Evolutionary conservation across 2,329 filamentous ascomycete species (phyloP), one percentile per base, ranked within the genome.

Genomic region (Pestalotiopsis sp.): DNA sequence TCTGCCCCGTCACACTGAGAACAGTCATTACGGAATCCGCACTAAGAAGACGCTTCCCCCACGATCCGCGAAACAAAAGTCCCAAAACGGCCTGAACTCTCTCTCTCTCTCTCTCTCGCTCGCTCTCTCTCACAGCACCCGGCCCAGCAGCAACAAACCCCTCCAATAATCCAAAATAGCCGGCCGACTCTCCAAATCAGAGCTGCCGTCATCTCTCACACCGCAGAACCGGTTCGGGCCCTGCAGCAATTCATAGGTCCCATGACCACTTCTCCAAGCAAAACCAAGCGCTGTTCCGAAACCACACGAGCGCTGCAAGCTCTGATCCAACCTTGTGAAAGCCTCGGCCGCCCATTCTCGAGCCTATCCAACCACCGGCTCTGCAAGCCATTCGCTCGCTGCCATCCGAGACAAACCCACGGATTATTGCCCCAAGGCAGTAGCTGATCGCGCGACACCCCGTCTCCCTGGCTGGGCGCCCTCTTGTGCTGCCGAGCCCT

Each of bases 381-480:
- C 38, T 20, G n/a, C 7, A 48, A 39, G n/a, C n/a, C 44, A 52
- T 52, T 52, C 44, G 14, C 58, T 63, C 20, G 61, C 38, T 13
- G 61, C 39, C 40, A 63, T 11, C 61, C 38, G 40, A 63, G 40
- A 48, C 40, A 26, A 17, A 13, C 30, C 22, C 35, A 63, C 61
- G 59, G 59, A 35, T n/a, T 40, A n/a, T 39, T 61, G 26, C 30
- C 59, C 59, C 59, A 61, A 61, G 59, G 59, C 22, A 61, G 59
- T 40, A 61, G 38, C 59, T 61, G 38, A 22, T 40, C 59, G 59
- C 59, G 59, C 59, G 26, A 39, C 24, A n/a, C 56, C 56, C 59
- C 26, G 26, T 39, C 7, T 24, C 30, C 22, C 14, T 61, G n/a
- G n/a, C 35, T 30, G 11, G 35, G 22, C 17, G 59, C 35, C 17